phyloP scores from a whole-genome alignment of 257 asterid species.

The Handroanthus guayacan region DNA sequence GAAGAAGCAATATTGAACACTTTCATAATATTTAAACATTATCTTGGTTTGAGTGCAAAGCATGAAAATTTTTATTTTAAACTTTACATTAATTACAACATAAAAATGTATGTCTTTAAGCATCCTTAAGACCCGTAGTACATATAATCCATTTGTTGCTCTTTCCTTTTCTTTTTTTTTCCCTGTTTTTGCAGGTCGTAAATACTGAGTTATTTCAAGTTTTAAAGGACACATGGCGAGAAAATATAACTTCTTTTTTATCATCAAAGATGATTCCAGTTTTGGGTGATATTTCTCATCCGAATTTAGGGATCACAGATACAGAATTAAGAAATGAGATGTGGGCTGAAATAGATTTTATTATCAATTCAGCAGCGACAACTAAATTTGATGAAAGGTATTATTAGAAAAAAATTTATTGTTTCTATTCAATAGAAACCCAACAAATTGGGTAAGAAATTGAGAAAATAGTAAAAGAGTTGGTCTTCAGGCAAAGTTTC shows the following conservation, averaged over 20 bases:
- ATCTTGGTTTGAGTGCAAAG: too few species aligned
- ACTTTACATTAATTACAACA: too few species aligned
- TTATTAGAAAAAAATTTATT: too few species aligned
- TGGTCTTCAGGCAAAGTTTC: too few species aligned
- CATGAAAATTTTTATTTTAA: too few species aligned
- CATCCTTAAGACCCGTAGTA: too few species aligned
- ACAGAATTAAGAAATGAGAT: conserved; percentile 34
- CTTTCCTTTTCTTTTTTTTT: not conserved
- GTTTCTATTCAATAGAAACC: too few species aligned
- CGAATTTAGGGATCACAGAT: conserved; percentile 40
- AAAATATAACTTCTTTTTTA: conserved; percentile 4
- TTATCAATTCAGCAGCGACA: not conserved
- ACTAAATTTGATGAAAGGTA: conserved; percentile 30
- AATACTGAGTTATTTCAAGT: conserved; percentile 31
- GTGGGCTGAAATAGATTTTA: conserved; percentile 32
- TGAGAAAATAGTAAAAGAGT: too few species aligned
- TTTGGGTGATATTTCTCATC: conserved; percentile 12
- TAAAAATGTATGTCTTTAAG: too few species aligned
- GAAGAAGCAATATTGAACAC: too few species aligned
- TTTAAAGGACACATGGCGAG: conserved; percentile 32
- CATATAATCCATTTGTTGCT: not conserved
- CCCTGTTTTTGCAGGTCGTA: not conserved
- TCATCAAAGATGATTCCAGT: conserved; percentile 38
- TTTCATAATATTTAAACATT: too few species aligned
- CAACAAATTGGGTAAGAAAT: too few species aligned